Evolutionary conservation across 768 basidiomycete species (phyloP).

Genomic region (Suillus variegatus): DNA sequence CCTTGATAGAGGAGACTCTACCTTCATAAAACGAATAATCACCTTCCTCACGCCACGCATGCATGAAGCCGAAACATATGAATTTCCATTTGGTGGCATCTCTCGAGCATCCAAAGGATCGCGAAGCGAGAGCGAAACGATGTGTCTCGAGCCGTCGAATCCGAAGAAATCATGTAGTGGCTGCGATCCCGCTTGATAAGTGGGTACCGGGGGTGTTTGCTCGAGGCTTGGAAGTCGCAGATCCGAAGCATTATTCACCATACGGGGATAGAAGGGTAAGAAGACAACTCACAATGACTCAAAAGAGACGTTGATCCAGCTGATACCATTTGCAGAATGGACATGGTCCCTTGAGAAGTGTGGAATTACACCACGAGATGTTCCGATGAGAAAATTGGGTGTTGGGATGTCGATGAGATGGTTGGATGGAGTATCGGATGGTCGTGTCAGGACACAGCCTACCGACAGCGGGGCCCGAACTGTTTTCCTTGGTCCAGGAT

Average conservation of each 20-base stretch:
- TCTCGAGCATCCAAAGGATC: constrained; percentile 65
- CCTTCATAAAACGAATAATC: constrained; percentile 11
- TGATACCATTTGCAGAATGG: constrained; percentile 45
- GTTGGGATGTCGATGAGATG: constrained; percentile 49
- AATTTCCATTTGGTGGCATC: constrained; percentile 73
- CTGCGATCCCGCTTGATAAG: constrained; percentile 48
- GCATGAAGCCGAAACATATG: constrained; percentile 55
- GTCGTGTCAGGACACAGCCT: constrained; percentile 20
- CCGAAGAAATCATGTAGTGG: constrained; percentile 72
- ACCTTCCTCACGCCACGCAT: constrained; percentile 76
- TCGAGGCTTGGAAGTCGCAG: constrained; percentile 52
- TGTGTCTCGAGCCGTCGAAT: constrained; percentile 45
- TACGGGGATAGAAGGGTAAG: constrained; percentile 1
- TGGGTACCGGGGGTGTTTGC: constrained; percentile 65
- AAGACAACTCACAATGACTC: constrained; percentile 74
- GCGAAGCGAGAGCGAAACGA: constrained; percentile 61
- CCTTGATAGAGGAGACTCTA: constrained; percentile 4
- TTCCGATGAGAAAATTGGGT: constrained; percentile 60
- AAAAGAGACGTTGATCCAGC: constrained; percentile 72
- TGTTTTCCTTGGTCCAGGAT: constrained; percentile 11
- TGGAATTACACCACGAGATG: constrained; percentile 73
- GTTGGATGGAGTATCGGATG: neutral
- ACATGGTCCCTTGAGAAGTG: constrained; percentile 72
- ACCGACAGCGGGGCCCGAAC: constrained; percentile 31
- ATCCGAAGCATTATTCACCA: neutral